Evolutionary conservation across 2,329 filamentous ascomycete species (phyloP), one percentile per base, ranked within the genome.

Genomic region (Verticillium nonalfalfae): DNA sequence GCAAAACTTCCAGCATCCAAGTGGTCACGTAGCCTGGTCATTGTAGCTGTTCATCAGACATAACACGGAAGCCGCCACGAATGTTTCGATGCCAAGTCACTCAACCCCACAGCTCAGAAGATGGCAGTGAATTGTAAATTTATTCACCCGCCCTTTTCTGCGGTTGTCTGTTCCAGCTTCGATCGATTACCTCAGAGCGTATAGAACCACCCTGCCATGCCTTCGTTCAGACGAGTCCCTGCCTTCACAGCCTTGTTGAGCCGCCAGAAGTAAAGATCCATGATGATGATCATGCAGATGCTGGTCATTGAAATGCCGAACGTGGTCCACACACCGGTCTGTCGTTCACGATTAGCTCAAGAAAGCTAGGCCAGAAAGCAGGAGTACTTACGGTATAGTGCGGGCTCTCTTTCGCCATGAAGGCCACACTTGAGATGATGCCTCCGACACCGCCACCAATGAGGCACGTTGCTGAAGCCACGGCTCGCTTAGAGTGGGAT

Each of bases 381-480:
- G 13, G 33, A 10, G 18, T 31, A 58, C 61, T 57, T 10, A 68
- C 66, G 15, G 60, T 62, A 38, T 69, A 68, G 33, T 58, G 58
- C 4, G 67, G 67, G 15, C 62, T 67, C 56, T 69, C 67, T n/a
- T 58, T 59, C 13, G 64, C 59, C 60, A 63, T 65, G 59, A 69
- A 69, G 0, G 64, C 66, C 14, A 63, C 60, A 21, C 66, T 62
- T 1, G 65, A 60, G 18, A 68, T 64, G 35, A 68, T 68, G 7
- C 67, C 67, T 15, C 70, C 70, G 14, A 72, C 45, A 4, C 68
- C 70, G 3, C 69, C 70, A 5, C 68, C 68, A 57, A 71, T 70
- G 7, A 71, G 63, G 56, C 67, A 70, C 0, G 67, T 72, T 9
- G 69, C 70, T 11, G 68, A 68, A 13, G 68, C 68, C 6, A 71